Conservation (phyloP, 1,284 basidiomycete species). For the Puccinia brachypodii region DNA sequence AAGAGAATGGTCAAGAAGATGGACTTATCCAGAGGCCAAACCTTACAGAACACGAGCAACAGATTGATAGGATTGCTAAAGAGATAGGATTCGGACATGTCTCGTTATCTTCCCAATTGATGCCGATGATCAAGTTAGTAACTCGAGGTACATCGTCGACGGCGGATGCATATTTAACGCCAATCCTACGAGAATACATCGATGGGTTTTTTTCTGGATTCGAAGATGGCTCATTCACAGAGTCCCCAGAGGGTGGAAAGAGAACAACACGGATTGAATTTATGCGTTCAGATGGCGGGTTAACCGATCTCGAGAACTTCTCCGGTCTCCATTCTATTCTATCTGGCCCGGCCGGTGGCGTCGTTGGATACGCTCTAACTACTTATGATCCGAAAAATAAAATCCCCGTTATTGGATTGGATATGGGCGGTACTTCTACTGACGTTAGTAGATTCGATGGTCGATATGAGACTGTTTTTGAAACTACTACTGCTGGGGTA, state of each 20-base stretch:
- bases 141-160: constrained; percentile 87
- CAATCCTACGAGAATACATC: constrained; percentile 80
- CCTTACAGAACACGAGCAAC: constrained; percentile 63
- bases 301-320: constrained; percentile 81
- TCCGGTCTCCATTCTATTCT: constrained; percentile 84
- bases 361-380: constrained; percentile 81
- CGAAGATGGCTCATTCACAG: constrained; percentile 67
- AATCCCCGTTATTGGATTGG: constrained; percentile 75
- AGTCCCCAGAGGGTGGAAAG: constrained; percentile 57
- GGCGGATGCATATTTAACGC: constrained; percentile 94
- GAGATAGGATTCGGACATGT: constrained; percentile 81
- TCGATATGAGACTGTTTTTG: constrained; percentile 80
- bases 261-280: constrained; percentile 62
- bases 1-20: not conserved
- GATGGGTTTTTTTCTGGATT: constrained; percentile 90
- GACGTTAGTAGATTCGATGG: constrained; percentile 87
- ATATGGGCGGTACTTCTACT: constrained; percentile 83
- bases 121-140: constrained; percentile 94
- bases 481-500: constrained; percentile 86
- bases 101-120: constrained; percentile 79
- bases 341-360: constrained; percentile 82
- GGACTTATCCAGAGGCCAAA: not conserved
- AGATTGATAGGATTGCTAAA: constrained; percentile 72
- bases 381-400: constrained; percentile 71
- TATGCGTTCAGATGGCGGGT: constrained; percentile 82